Conservation (phyloP, 2,329 filamentous ascomycete genomes). For the Aspergillus luchuensis region DNA sequence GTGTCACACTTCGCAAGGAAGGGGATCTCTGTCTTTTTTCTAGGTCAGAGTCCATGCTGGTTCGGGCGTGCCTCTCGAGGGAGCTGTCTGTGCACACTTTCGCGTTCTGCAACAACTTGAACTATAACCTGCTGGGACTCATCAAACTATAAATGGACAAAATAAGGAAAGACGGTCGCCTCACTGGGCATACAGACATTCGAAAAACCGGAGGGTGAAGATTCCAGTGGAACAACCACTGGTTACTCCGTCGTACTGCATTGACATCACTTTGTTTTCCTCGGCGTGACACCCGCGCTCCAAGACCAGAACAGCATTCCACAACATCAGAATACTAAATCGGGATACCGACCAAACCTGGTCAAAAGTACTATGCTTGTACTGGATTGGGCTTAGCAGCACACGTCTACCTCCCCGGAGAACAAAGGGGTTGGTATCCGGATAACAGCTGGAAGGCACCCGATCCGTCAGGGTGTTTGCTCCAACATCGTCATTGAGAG, state of each 20-base stretch:
- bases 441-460: not conserved
- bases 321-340: constrained; percentile 11
- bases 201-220: constrained; percentile 11
- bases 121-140: constrained; percentile 1
- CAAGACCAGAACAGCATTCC: constrained; percentile 20
- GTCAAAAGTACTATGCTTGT: not conserved
- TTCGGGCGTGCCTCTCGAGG: not conserved
- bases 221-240: constrained; percentile 8
- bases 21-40: constrained; percentile 30
- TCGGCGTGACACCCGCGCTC: constrained; percentile 19
- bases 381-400: not conserved
- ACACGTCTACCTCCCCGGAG: not conserved
- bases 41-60: constrained; percentile 23
- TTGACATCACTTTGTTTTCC: constrained; percentile 23
- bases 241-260: constrained; percentile 8
- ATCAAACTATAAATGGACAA: not conserved
- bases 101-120: not conserved
- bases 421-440: constrained; percentile 4
- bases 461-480: not conserved
- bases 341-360: not conserved
- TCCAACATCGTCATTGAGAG: not conserved
- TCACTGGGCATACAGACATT: constrained; percentile 14
- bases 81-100: not conserved
- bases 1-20: constrained; percentile 27
- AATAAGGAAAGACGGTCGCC: not conserved